Base-by-base conservation (phyloP, 768 basidiomycete species). In the Suillus sp. region DNA sequence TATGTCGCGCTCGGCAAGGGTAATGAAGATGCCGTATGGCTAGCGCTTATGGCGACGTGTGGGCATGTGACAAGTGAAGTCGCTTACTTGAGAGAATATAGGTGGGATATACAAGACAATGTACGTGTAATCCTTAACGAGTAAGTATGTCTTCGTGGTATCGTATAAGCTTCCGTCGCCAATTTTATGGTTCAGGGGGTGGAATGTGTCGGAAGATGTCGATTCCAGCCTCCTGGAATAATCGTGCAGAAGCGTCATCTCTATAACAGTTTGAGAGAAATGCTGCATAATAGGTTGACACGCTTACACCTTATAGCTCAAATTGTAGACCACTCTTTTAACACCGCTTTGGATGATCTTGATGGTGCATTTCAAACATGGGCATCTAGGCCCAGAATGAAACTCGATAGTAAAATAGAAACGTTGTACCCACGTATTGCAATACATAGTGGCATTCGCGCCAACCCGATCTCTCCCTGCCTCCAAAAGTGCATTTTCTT, bases 341-440 rank as follows among this genome's bases (percentile, higher is more conserved):
- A 99, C 90, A 0, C 96, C 96, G 25, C 89, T 91, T 72, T 99
- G 96, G 32, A 98, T 95, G 67, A 99, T 98, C 75, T 99, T 99
- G 77, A 98, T 88, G 0, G 96, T 94, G 72, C 97, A 99, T 67
- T 85, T 88, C n/a, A 99, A 80, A 73, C 97, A 99, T 0, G 97
- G 97, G 70, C 97, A 99, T n/a, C 96, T 99, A 71, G 20, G 47
- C 42, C 45, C 27, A 54, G 47, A 53, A 48, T 50, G 58, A 63
- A 61, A 60, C 34, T 47, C 59, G 35, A 10, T 48, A 35, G 1
- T 55, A 61, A 63, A 35, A 43, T 32, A 59, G 55, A 35, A 47
- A 62, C 48, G 56, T 37, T 38, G 37, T 51, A 75, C 92, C 67
- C 64, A 98, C 95, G 97, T 99, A 71, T 99, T 99, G 83, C 97